These are phyloP conservation scores for Colletotrichum karsti DNA, from an alignment of 2,329 filamentous ascomycete species.

Conservation along the genomic window DNA sequence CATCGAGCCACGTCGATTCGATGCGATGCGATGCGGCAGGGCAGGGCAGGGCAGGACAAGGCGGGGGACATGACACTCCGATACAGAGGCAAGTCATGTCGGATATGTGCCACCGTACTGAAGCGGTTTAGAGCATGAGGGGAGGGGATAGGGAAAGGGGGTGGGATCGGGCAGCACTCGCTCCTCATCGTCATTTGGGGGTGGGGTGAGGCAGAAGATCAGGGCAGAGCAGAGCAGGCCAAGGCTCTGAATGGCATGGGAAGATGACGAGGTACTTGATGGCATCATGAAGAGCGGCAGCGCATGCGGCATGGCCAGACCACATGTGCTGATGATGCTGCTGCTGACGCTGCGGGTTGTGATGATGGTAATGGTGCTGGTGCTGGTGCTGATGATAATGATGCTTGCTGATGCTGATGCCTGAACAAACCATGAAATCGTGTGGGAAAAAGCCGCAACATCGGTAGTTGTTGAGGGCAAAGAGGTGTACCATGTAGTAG, in stretches of 20 bases:
- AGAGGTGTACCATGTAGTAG: neutral
- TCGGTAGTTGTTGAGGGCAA: neutral
- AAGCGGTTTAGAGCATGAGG: slow-evolving; percentile 18
- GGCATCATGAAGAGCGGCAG: neutral
- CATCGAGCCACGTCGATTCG: slow-evolving; percentile 28
- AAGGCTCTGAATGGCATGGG: neutral
- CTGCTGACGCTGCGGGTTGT: neutral
- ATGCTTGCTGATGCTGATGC: neutral
- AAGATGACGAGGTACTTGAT: neutral
- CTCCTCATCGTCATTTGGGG: slow-evolving; percentile 20
- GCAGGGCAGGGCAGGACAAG: slow-evolving; percentile 24
- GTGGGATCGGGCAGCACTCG: slow-evolving; percentile 26
- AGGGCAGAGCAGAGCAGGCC: slow-evolving; percentile 13
- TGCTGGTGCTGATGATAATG: neutral
- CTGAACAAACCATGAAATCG: neutral
- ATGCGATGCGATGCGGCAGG: slow-evolving; percentile 29
- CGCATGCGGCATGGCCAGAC: slow-evolving; percentile 2
- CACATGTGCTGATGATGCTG: slow-evolving; percentile 1
- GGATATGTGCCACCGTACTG: slow-evolving; percentile 14
- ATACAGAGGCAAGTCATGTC: slow-evolving; percentile 20
- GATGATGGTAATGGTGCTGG: neutral
- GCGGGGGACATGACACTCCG: slow-evolving; percentile 11
- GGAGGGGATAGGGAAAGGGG: slow-evolving; percentile 11
- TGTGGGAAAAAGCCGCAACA: too few relatives aligned
- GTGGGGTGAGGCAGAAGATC: slow-evolving; percentile 13